Percentiles rank a stretch among this genome's conserved stretches.
Evolutionary conservation across 805 yeast species (phyloP).

Genomic region (Candida krabiensis): DNA sequence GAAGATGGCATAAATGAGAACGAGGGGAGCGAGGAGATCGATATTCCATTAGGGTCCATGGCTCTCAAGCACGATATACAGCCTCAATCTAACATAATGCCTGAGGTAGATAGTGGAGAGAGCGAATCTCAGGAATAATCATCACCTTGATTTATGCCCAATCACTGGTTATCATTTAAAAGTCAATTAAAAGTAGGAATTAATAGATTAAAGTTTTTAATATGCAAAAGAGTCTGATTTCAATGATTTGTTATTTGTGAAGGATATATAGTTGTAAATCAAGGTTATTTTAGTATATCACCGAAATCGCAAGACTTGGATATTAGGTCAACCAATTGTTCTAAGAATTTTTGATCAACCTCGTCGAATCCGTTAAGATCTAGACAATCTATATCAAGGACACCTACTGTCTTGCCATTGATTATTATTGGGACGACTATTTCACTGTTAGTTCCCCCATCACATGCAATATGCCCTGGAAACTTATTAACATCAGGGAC

Average conservation of each 20-base stretch:
- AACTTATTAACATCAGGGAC: constrained; percentile 75
- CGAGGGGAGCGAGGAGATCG: constrained; percentile 8
- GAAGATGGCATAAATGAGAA: constrained; percentile 4
- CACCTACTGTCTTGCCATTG: constrained; percentile 58
- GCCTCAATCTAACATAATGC: not conserved
- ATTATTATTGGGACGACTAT: constrained; percentile 78
- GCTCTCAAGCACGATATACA: not conserved
- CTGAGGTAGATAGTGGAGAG: too few relatives aligned
- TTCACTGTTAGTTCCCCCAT: constrained; percentile 91
- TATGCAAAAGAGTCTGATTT: too few relatives aligned
- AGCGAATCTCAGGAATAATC: too few relatives aligned
- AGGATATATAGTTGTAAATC: too few relatives aligned
- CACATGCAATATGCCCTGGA: constrained; percentile 97
- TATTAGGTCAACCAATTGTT: constrained; percentile 54
- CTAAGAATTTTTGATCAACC: constrained; percentile 58
- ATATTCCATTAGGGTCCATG: constrained; percentile 11
- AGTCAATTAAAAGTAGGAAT: too few relatives aligned
- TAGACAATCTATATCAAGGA: constrained; percentile 83
- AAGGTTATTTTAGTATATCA: too few relatives aligned
- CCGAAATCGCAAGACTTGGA: constrained; percentile 55
- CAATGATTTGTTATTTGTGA: too few relatives aligned
- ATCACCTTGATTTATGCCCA: too few relatives aligned
- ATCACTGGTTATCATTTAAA: too few relatives aligned
- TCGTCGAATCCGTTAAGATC: constrained; percentile 64
- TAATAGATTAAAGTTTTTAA: too few relatives aligned